Evolutionary conservation across 208 protist species (phyloP).

Genomic region (Leishmania tarentolae): DNA sequence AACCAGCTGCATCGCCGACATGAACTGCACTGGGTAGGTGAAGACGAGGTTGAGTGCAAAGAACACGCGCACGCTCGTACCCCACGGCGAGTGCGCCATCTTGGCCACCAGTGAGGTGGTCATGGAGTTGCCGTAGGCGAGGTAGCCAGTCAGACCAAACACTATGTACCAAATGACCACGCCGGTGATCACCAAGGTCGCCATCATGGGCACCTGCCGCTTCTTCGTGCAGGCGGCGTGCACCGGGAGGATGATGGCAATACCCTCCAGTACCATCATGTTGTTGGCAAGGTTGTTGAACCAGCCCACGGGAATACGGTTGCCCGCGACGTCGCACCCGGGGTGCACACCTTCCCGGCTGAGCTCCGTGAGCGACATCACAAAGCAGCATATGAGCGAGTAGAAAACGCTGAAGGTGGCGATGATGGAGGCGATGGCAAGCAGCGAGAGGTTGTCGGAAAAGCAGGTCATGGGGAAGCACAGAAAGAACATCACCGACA

Average conservation of each 20-base stretch:
- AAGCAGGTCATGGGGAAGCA: constrained; percentile 67
- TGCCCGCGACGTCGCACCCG: constrained; percentile 31
- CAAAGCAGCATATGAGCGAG: constrained; percentile 49
- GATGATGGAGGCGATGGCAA: constrained; percentile 62
- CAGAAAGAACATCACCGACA: constrained; percentile 51
- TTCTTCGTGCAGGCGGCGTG: constrained; percentile 69
- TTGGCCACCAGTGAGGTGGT: constrained; percentile 45
- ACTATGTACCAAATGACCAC: constrained; percentile 63
- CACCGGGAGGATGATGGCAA: constrained; percentile 73
- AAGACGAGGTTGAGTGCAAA: constrained; percentile 69
- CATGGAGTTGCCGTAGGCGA: constrained; percentile 56
- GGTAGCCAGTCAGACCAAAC: constrained; percentile 71
- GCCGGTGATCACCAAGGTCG: constrained; percentile 47
- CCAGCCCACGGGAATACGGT: constrained; percentile 46
- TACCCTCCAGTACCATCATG: constrained; percentile 83
- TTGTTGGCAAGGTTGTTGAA: constrained; percentile 78
- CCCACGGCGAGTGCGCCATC: constrained; percentile 51
- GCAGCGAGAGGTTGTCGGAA: constrained; percentile 59
- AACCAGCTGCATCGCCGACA: constrained; percentile 77
- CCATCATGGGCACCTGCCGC: constrained; percentile 46
- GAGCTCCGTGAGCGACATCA: constrained; percentile 28
- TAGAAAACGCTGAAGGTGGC: constrained; percentile 70
- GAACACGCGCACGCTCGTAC: constrained; percentile 43
- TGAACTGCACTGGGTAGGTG: constrained; percentile 79
- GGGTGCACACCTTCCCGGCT: constrained; percentile 20